Conservation (phyloP, 345 rosid species). For the Melaleuca alternifolia region DNA sequence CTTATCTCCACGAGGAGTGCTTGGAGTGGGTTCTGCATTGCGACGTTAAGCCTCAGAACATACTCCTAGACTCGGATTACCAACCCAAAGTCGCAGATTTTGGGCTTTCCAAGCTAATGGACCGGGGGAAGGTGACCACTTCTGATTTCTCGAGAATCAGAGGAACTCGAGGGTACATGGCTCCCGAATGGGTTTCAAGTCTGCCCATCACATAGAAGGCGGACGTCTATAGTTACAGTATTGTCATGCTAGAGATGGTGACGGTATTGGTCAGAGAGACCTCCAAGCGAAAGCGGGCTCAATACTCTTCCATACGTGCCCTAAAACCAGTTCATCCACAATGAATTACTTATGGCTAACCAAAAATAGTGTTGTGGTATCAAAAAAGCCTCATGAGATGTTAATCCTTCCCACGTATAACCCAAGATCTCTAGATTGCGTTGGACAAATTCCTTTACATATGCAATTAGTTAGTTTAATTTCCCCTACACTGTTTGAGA, state of each 20-base stretch:
- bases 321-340: not conserved
- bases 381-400: not conserved
- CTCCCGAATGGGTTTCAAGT: constrained; percentile 15
- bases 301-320: not conserved
- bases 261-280: not conserved
- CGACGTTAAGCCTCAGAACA: constrained; percentile 18
- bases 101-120: constrained; percentile 13
- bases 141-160: constrained; percentile 8
- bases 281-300: not conserved
- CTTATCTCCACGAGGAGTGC: constrained; percentile 31
- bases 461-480: not conserved
- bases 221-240: constrained; percentile 30
- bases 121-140: not conserved
- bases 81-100: constrained; percentile 11
- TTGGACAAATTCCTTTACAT: not conserved
- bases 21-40: constrained; percentile 18
- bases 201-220: constrained; percentile 6
- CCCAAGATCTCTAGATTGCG: not conserved
- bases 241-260: constrained; percentile 19
- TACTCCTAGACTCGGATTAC: constrained; percentile 9
- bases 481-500: not conserved
- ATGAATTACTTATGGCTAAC: not conserved
- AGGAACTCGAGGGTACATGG: constrained; percentile 14
- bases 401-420: not conserved
- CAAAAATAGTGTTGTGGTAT: not conserved